Percentiles rank a stretch among this genome's conserved stretches.
phyloP scores from a whole-genome alignment of 2,329 filamentous ascomycete species.

The Metarhizium brunneum region DNA sequence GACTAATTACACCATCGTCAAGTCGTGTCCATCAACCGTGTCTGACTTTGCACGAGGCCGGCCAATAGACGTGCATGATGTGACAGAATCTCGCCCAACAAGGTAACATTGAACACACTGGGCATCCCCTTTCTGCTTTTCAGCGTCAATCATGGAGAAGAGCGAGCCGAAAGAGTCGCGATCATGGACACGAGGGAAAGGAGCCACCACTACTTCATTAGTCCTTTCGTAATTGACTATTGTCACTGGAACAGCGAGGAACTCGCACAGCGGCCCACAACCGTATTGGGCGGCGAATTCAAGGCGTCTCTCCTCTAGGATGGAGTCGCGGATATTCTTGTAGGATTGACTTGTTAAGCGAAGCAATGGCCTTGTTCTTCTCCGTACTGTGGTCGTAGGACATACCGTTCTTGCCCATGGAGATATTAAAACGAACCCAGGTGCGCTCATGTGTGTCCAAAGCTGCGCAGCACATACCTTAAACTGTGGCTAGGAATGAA shows the following conservation, averaged over 20 bases:
- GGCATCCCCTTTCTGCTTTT: conserved; percentile 8
- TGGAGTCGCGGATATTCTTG: conserved; percentile 22
- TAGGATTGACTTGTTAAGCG: conserved; percentile 26
- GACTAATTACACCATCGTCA: too few species aligned
- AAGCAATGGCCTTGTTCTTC: conserved; percentile 26
- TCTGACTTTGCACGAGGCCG: not conserved
- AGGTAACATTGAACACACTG: not conserved
- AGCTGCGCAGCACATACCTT: conserved; percentile 17
- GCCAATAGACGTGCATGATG: not conserved
- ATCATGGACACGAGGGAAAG: conserved; percentile 25
- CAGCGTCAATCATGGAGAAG: conserved; percentile 6
- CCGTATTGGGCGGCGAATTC: conserved; percentile 30
- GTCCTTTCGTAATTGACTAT: conserved; percentile 19
- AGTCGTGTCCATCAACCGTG: not conserved
- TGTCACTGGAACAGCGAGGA: conserved; percentile 28
- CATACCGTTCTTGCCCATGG: conserved; percentile 17
- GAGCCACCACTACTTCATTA: conserved; percentile 20
- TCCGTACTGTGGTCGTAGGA: conserved; percentile 22
- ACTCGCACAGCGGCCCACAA: conserved; percentile 31
- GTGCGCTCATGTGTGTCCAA: conserved; percentile 16
- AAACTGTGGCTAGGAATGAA: conserved; percentile 6
- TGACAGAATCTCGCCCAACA: not conserved
- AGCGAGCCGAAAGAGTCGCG: conserved; percentile 13
- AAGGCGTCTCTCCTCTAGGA: conserved; percentile 24
- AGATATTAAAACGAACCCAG: conserved; percentile 18